phyloP scores from a whole-genome alignment of 306 rosid species.

The Prunus davidiana region DNA sequence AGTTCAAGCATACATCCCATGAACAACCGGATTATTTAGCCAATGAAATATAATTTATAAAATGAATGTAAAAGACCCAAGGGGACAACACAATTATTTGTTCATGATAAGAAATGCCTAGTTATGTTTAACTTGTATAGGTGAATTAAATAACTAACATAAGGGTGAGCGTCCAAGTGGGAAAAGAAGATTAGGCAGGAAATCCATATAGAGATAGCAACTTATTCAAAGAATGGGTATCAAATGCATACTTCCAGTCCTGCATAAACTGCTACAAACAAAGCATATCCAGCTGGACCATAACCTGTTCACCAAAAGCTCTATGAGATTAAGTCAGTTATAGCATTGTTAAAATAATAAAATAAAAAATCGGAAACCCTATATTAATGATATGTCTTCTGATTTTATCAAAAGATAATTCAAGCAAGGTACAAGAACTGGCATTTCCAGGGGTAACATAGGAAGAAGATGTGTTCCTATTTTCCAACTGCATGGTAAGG shows the following conservation, averaged over 20 bases:
- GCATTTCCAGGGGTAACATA: neutral
- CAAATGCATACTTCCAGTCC: constrained; percentile 72
- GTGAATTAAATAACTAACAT: neutral
- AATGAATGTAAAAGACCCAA: neutral
- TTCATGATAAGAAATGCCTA: neutral
- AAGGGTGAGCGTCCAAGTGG: neutral
- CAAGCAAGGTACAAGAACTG: neutral
- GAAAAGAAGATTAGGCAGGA: neutral
- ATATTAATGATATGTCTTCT: neutral
- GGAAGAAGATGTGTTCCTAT: neutral
- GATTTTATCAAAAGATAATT: neutral
- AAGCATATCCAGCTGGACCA: constrained; percentile 93
- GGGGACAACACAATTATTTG: neutral
- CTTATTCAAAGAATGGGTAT: constrained; percentile 12
- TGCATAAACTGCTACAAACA: constrained; percentile 91
- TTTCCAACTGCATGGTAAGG: neutral
- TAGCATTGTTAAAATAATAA: neutral
- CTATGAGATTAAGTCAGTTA: neutral
- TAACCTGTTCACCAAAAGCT: constrained; percentile 59
- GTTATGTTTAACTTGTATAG: neutral
- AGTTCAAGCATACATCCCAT: neutral
- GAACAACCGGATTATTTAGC: neutral
- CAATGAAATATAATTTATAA: neutral
- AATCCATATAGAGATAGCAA: neutral
- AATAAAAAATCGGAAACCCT: neutral